Evolutionary conservation across 1,284 basidiomycete genomes (phyloP).

Genomic region (Vanrija humicola): DNA sequence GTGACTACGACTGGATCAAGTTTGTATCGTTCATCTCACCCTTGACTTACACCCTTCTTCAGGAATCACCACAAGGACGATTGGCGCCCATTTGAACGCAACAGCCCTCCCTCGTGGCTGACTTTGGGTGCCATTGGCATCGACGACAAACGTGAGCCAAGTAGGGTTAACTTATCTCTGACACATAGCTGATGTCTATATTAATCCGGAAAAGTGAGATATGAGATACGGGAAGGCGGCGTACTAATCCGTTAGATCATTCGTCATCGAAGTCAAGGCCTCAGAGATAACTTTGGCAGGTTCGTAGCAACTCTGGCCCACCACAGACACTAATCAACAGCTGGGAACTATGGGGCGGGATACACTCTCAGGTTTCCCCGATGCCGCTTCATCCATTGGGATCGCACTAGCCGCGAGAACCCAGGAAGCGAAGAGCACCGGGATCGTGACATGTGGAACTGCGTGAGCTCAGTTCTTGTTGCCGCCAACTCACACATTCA

Average conservation of each 20-base stretch:
- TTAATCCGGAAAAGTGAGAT: slow-evolving; percentile 46
- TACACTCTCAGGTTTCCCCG: slow-evolving; percentile 73
- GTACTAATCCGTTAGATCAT: slow-evolving; percentile 30
- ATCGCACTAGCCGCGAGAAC: slow-evolving; percentile 36
- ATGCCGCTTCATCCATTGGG: slow-evolving; percentile 65
- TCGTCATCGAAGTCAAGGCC: slow-evolving; percentile 80
- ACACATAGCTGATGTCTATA: slow-evolving; percentile 49
- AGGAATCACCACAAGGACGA: slow-evolving; percentile 45
- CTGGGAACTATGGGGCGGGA: slow-evolving; percentile 34
- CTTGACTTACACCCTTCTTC: not conserved
- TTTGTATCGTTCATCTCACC: slow-evolving; percentile 19
- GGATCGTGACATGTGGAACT: slow-evolving; percentile 47
- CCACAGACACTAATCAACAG: slow-evolving; percentile 54
- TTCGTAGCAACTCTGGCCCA: slow-evolving; percentile 33
- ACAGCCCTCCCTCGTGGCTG: slow-evolving; percentile 42
- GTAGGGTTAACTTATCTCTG: too few species aligned
- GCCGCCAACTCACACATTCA: slow-evolving; percentile 1
- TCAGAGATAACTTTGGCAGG: slow-evolving; percentile 76
- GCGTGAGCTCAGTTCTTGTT: slow-evolving; percentile 20
- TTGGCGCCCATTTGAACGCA: slow-evolving; percentile 46
- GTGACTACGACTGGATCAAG: slow-evolving; percentile 71
- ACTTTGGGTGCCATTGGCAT: slow-evolving; percentile 31
- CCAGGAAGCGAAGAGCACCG: slow-evolving; percentile 29
- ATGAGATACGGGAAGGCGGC: not conserved
- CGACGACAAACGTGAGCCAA: slow-evolving; percentile 48